Evolutionary conservation across 495 filamentous ascomycete genomes (phyloP).

Genomic region (Aspergillus nanangensis): DNA sequence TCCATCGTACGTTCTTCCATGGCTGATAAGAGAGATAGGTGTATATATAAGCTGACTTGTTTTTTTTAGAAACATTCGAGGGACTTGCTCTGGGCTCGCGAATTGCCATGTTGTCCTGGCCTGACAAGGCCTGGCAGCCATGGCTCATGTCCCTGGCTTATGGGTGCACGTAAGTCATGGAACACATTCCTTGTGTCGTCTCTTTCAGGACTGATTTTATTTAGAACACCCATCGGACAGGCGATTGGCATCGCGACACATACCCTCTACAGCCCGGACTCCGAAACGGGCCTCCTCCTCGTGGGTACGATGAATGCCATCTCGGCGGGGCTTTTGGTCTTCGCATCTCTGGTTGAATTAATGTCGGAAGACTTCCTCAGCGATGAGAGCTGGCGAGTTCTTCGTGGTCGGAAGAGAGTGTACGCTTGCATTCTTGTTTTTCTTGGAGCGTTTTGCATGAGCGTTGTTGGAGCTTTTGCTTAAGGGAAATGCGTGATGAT

Average conservation of each 20-base stretch:
- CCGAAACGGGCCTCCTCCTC: constrained; percentile 59
- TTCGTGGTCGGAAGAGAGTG: constrained; percentile 62
- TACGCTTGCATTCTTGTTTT: constrained; percentile 68
- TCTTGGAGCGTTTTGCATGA: constrained; percentile 71
- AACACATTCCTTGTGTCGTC: not conserved
- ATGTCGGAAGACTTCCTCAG: constrained; percentile 61
- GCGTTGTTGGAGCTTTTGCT: constrained; percentile 79
- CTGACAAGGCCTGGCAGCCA: constrained; percentile 42
- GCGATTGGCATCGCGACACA: constrained; percentile 67
- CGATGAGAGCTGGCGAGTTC: constrained; percentile 50
- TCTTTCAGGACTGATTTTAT: not conserved
- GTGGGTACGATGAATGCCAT: constrained; percentile 70
- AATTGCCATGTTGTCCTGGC: constrained; percentile 55
- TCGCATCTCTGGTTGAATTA: constrained; percentile 58
- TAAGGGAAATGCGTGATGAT: constrained; percentile 29
- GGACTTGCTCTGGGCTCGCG: constrained; percentile 66
- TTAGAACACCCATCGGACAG: constrained; percentile 76
- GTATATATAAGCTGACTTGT: constrained; percentile 16
- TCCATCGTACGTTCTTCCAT: constrained; percentile 52
- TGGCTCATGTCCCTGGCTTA: constrained; percentile 74
- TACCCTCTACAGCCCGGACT: constrained; percentile 59
- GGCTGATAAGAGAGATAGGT: not conserved
- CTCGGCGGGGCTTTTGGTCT: constrained; percentile 57
- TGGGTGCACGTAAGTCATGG: constrained; percentile 45
- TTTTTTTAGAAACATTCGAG: constrained; percentile 48